phyloP scores from a whole-genome alignment of 2,329 filamentous ascomycete genomes.

The Xylariaceae sp. region DNA sequence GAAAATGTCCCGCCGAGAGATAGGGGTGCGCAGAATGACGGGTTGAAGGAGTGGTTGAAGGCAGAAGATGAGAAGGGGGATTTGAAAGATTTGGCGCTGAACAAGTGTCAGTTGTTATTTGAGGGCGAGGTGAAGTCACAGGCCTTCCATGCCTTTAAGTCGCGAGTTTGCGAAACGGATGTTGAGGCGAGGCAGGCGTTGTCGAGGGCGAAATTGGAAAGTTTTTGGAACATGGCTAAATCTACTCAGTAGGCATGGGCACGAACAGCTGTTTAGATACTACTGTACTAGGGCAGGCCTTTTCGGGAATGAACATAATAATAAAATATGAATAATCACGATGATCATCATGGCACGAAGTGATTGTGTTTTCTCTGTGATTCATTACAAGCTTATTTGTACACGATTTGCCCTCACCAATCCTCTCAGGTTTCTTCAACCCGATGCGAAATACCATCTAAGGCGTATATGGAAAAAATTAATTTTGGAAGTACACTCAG shows the following conservation, averaged over 20 bases:
- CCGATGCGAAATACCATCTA: neutral
- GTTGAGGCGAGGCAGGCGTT: constrained; percentile 78
- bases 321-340: neutral
- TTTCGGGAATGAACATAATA: neutral
- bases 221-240: constrained; percentile 89
- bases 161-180: constrained; percentile 89
- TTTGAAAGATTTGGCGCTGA: constrained; percentile 73
- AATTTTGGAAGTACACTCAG: constrained; percentile 1
- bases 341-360: neutral
- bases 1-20: constrained; percentile 71
- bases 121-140: constrained; percentile 81
- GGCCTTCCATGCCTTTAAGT: constrained; percentile 81
- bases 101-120: constrained; percentile 80
- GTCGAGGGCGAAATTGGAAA: constrained; percentile 81
- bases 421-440: neutral
- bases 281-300: neutral
- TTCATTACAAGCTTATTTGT: neutral
- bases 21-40: constrained; percentile 52
- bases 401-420: neutral
- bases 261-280: neutral
- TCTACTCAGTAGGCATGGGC: constrained; percentile 34
- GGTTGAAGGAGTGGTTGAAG: constrained; percentile 67
- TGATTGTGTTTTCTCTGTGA: neutral
- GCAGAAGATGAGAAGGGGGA: constrained; percentile 72
- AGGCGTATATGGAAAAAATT: neutral